Evolutionary conservation across 1,284 basidiomycete genomes (phyloP), one percentile per base, ranked within the genome.

Genomic region (Microbotryum scabiosae): DNA sequence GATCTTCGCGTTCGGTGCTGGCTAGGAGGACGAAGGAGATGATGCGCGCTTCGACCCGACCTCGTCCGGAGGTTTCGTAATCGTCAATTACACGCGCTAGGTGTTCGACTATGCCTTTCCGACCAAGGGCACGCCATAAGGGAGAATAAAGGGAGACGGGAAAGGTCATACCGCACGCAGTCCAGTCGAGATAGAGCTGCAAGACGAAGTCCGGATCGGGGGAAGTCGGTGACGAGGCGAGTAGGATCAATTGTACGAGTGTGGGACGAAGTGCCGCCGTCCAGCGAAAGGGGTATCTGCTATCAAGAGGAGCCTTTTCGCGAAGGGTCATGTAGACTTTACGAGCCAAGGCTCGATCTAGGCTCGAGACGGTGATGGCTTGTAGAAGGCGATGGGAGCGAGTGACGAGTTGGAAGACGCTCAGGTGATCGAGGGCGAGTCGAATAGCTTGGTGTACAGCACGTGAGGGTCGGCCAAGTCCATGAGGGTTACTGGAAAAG

Each of bases 101-200:
- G 16, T 68, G 61, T 5, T 63, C 60, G 36, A 64, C 46, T 3
- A 20, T 16, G 5, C 61, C 60, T 4, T 48, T 16, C 1, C 47
- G 48, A 4, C 66, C 66, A 16, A 54, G 51, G 2, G 61, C 47
- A 10, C 57, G 47, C 66, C 66, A 68, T 7, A 68, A 21, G 3
- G 18, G 47, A 18, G 53, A 50, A 64, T 64, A 68, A 5, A 63
- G 46, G 16, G 59, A 58, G n/a, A 25, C 18, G 1, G 66, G 66
- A 46, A 63, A 63, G 16, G 51, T 52, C 25, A 68, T 53, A 6
- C 64, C 66, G 8, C 55, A 54, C 3, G 61, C 57, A 26, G 61
- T 64, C 66, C 64, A 66, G 20, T 59, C 59, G 26, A 56, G 53
- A 54, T 68, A 68, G 18, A 68, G 60, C 14, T 60, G 61, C 5